Evolutionary conservation across 768 basidiomycete species (phyloP), one percentile per base, ranked within the genome.

Genomic region (Podaxis carcinomalis): DNA sequence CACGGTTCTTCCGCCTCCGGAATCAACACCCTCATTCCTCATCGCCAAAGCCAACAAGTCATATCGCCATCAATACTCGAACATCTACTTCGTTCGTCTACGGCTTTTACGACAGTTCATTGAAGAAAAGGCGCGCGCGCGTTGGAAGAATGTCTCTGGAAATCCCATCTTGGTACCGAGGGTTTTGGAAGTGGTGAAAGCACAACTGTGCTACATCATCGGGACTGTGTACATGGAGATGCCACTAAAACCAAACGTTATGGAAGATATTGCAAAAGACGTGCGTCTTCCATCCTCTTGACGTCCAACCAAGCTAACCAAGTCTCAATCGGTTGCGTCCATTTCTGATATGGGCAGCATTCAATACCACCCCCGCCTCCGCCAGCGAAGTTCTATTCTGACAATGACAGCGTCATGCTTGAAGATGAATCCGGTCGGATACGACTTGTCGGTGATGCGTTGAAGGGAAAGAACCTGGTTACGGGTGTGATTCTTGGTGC

Each of bases 211-310:
- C 73, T 98, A 89, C 72, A 83, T 98, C 63, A 78, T 97, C 57
- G 97, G 97, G 3, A 99, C 97, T 0, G 88, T 98, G 5, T 99
- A 98, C 72, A 89, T 98, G 87, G 95, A 99, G 62, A 99, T 99
- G 97, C 93, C 95, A 7, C 79, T 98, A 55, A 99, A 99, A 69
- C 96, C 96, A 0, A 98, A 98, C 68, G 92, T 99, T n/a, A 81
- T 99, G 63, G 90, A 94, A 67, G 97, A 99, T 64, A 84, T 98
- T 65, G 93, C 89, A 23, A 83, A 92, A 71, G 95, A 99, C 67
- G 97, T 98, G 21, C 51, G 49, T 42, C 61, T 35, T 50, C 53
- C 63, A 19, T 5, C 40, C 23, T 56, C 21, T 63, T 64, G 44
- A 14, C 25, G 23, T 27, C 3, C 39, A 25, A n/a, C 36, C 25